These are phyloP conservation scores for Pleurotus salmoneostramineus DNA, from an alignment of 768 basidiomycete genomes.

Conservation along the genomic window DNA sequence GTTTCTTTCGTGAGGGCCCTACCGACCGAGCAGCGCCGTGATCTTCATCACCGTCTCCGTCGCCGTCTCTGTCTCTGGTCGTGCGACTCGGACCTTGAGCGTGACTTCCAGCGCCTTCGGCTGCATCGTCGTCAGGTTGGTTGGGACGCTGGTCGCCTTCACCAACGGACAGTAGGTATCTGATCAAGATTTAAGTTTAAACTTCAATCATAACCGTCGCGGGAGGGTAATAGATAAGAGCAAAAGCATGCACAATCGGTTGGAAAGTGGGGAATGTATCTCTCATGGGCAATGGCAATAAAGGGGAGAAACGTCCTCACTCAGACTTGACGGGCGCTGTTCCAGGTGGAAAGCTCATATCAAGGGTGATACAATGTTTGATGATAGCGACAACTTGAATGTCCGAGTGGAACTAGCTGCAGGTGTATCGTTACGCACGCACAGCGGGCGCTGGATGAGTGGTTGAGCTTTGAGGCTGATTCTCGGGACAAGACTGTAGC, in stretches of 20 bases:
- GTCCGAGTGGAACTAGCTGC: neutral
- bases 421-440: neutral
- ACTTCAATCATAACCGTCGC: no score
- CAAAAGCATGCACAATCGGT: neutral
- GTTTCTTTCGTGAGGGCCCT: slow-evolving; percentile 27
- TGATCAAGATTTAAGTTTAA: slow-evolving; percentile 9
- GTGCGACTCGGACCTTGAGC: slow-evolving; percentile 14
- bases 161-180: slow-evolving; percentile 33
- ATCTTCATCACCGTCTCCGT: slow-evolving; percentile 15
- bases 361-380: neutral
- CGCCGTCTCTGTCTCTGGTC: neutral
- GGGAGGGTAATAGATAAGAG: no score
- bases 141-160: slow-evolving; percentile 18
- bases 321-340: slow-evolving; percentile 53
- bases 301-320: slow-evolving; percentile 21
- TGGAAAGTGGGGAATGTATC: neutral
- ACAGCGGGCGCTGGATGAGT: neutral
- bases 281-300: no score
- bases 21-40: slow-evolving; percentile 14
- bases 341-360: slow-evolving; percentile 26
- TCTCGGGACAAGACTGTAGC: neutral
- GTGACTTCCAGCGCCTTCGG: slow-evolving; percentile 53
- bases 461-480: no score
- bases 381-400: neutral
- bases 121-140: slow-evolving; percentile 51